A percentile compares a stretch with the other conserved stretches of the same genome.
These are phyloP conservation scores for Prorocentrum cordatum DNA, from an alignment of 169 alveolate species.

Conservation along the genomic window DNA sequence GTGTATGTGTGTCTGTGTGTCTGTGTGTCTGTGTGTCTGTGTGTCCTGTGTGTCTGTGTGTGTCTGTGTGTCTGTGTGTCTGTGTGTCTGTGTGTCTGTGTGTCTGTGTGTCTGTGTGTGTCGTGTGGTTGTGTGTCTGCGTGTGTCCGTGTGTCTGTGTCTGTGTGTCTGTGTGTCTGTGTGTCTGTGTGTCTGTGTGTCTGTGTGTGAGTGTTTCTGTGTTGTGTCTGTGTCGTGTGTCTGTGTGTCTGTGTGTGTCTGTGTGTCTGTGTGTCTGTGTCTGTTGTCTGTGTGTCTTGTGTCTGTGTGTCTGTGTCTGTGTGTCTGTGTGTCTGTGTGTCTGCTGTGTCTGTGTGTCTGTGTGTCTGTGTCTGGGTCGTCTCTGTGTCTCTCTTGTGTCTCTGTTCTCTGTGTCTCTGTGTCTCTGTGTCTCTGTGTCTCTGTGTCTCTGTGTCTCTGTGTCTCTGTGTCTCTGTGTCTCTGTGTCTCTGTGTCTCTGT, in stretches of 20 bases:
- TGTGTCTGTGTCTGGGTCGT: neutral
- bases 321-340: neutral
- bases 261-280: neutral
- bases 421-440: neutral
- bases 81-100: neutral
- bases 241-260: neutral
- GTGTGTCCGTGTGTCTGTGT: neutral
- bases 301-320: neutral
- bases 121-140: neutral
- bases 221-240: neutral
- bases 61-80: neutral
- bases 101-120: neutral
- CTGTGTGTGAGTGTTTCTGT: neutral
- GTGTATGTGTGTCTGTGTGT: neutral
- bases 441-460: neutral
- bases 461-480: neutral
- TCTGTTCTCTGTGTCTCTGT: neutral
- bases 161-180: neutral
- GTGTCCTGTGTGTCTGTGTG: constrained; percentile 5
- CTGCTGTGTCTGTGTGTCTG: neutral
- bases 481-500: neutral
- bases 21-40: neutral
- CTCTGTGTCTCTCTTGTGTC: neutral
- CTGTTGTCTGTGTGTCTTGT: neutral
- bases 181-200: neutral